Evolutionary conservation across 2,329 filamentous ascomycete genomes (phyloP).

Genomic region (Geosmithia flava): DNA sequence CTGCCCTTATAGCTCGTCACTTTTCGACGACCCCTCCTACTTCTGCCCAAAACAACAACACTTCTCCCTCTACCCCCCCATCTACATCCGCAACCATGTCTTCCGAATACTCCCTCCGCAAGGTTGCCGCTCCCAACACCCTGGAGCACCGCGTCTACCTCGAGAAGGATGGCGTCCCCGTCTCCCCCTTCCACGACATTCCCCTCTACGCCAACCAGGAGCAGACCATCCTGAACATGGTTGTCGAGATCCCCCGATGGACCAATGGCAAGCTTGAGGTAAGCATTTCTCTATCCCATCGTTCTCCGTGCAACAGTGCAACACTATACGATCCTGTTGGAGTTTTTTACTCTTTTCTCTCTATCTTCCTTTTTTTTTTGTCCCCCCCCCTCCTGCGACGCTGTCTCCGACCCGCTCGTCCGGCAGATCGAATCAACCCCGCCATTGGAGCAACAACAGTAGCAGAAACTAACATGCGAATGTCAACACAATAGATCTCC

Average conservation of each 20-base stretch:
- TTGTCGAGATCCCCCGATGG: constrained; percentile 99
- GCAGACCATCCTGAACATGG: constrained; percentile 95
- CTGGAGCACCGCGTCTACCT: constrained; percentile 96
- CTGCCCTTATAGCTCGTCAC: constrained; percentile 43
- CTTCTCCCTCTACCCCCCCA: constrained; percentile 6
- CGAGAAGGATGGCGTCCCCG: constrained; percentile 88
- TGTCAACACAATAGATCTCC: constrained; percentile 57
- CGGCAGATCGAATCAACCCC: not conserved
- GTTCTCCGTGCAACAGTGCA: too few species aligned
- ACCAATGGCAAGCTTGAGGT: constrained; percentile 99
- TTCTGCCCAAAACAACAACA: constrained; percentile 9
- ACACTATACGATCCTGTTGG: too few species aligned
- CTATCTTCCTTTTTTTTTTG: constrained; percentile 6
- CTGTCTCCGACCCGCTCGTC: not conserved
- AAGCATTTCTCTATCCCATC: constrained; percentile 15
- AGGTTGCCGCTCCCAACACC: constrained; percentile 82
- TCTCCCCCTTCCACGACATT: constrained; percentile 98
- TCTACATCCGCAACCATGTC: constrained; percentile 32
- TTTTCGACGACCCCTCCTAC: constrained; percentile 21
- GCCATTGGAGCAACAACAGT: not conserved
- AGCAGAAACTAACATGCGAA: not conserved
- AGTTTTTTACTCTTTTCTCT: too few species aligned
- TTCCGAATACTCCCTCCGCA: constrained; percentile 64
- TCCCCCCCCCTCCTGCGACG: too few species aligned
- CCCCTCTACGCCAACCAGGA: constrained; percentile 95